Conservation (phyloP, 495 filamentous ascomycete species). For the Mytilinidion resinicola region DNA sequence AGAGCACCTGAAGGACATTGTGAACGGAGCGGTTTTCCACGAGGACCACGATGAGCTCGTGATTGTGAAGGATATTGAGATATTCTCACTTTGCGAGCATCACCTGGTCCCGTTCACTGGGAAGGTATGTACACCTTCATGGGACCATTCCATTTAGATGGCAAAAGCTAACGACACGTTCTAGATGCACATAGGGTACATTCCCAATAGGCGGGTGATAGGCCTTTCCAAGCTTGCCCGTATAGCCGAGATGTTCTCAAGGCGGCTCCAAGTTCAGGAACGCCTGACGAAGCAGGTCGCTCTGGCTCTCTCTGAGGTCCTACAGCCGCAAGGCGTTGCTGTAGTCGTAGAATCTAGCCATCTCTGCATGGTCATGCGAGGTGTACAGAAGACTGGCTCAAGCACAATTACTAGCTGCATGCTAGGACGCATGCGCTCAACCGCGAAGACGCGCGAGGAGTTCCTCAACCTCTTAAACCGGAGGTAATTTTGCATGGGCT, state of each 20-base stretch:
- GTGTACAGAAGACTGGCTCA: slow-evolving; percentile 81
- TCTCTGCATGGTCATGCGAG: slow-evolving; percentile 98
- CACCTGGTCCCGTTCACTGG: slow-evolving; percentile 95
- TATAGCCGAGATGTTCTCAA: slow-evolving; percentile 94
- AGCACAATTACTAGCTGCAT: slow-evolving; percentile 94
- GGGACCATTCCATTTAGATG: neutral
- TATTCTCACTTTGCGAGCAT: slow-evolving; percentile 94
- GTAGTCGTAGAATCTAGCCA: slow-evolving; percentile 97
- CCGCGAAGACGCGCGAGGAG: slow-evolving; percentile 89
- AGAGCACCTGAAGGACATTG: slow-evolving; percentile 86
- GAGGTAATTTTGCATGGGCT: slow-evolving; percentile 4
- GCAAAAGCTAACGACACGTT: neutral
- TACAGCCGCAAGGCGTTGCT: slow-evolving; percentile 89
- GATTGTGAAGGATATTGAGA: slow-evolving; percentile 95
- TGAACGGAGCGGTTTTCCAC: slow-evolving; percentile 93
- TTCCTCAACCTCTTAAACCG: slow-evolving; percentile 79
- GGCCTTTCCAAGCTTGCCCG: slow-evolving; percentile 93
- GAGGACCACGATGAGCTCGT: slow-evolving; percentile 96
- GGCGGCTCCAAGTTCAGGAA: slow-evolving; percentile 91
- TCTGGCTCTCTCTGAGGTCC: slow-evolving; percentile 82
- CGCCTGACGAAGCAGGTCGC: slow-evolving; percentile 93
- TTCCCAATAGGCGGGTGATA: slow-evolving; percentile 77
- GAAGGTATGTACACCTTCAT: slow-evolving; percentile 52
- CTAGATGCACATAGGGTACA: slow-evolving; percentile 98
- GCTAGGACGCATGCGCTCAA: slow-evolving; percentile 85